Percentiles rank a stretch among this genome's conserved stretches.
phyloP scores from a whole-genome alignment of 306 rosid genomes.

The Malus sylvestris region DNA sequence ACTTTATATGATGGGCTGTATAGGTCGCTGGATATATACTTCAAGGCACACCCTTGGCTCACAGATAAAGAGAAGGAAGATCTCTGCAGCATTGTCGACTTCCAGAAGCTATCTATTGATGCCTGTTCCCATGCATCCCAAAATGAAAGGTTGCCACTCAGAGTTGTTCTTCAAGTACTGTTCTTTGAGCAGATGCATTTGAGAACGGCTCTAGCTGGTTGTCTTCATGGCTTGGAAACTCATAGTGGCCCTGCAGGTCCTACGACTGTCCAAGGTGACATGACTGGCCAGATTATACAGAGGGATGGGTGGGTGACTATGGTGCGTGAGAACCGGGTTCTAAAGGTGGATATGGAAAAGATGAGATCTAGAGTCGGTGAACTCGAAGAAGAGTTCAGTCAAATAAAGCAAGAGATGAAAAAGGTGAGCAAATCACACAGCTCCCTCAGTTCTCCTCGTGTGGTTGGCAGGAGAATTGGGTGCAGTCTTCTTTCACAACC shows the following conservation, averaged over 20 bases:
- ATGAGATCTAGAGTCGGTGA: conserved; percentile 85
- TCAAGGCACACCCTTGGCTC: conserved; percentile 93
- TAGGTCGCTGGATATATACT: conserved; percentile 78
- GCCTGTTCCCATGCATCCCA: conserved; percentile 94
- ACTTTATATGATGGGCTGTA: conserved; percentile 81
- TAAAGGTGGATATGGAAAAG: conserved; percentile 77
- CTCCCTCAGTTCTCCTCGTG: conserved; percentile 57
- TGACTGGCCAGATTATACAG: conserved; percentile 55
- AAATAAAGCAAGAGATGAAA: conserved; percentile 88
- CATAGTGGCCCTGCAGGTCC: conserved; percentile 62
- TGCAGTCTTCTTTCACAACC: conserved; percentile 66
- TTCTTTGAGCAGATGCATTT: conserved; percentile 92
- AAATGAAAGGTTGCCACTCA: conserved; percentile 78
- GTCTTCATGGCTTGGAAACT: conserved; percentile 55
- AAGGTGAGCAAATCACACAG: conserved; percentile 60
- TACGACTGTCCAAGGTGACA: conserved; percentile 18
- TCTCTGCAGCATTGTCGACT: conserved; percentile 73
- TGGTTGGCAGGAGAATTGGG: conserved; percentile 51
- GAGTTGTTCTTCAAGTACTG: conserved; percentile 90
- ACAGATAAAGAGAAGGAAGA: conserved; percentile 71
- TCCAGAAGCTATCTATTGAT: conserved; percentile 77
- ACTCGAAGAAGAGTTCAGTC: conserved; percentile 72
- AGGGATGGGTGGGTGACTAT: conserved; percentile 90
- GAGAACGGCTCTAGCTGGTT: conserved; percentile 73
- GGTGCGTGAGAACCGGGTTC: conserved; percentile 74